Conservation (phyloP, 768 basidiomycete genomes). For the Mycena leptocephala region DNA sequence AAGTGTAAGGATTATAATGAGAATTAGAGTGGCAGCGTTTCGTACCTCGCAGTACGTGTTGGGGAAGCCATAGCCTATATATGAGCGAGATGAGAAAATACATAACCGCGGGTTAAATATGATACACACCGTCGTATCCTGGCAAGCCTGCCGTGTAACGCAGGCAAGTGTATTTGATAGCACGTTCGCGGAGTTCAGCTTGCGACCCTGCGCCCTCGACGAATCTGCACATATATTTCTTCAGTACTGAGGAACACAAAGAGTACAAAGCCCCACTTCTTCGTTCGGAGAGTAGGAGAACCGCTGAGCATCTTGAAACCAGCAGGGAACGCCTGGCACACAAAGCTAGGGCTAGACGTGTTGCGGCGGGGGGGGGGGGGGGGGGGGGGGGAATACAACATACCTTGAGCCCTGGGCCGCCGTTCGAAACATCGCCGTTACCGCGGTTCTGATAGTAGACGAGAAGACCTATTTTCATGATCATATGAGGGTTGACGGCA, state of each 20-base stretch:
- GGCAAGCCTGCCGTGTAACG: slow-evolving; percentile 51
- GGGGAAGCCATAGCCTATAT: slow-evolving; percentile 52
- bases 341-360: too few species aligned
- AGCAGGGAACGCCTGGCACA: slow-evolving; percentile 55
- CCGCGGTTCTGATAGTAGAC: slow-evolving; percentile 63
- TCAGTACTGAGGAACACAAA: neutral
- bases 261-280: slow-evolving; percentile 63
- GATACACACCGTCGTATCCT: neutral
- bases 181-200: slow-evolving; percentile 57
- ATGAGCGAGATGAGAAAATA: neutral
- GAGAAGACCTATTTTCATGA: slow-evolving; percentile 44
- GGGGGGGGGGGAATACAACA: neutral
- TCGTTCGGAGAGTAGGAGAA: slow-evolving; percentile 73
- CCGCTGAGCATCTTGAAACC: slow-evolving; percentile 63
- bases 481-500: neutral
- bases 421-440: slow-evolving; percentile 53
- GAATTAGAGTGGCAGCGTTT: too few species aligned
- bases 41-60: slow-evolving; percentile 56
- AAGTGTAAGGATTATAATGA: neutral
- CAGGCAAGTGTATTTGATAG: slow-evolving; percentile 58
- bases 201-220: slow-evolving; percentile 61
- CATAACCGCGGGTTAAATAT: neutral
- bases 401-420: slow-evolving; percentile 53
- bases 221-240: slow-evolving; percentile 42
- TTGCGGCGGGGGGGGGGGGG: neutral